Base-by-base conservation (phyloP, 352 stramenopile species). In the Phytophthora lateralis region DNA sequence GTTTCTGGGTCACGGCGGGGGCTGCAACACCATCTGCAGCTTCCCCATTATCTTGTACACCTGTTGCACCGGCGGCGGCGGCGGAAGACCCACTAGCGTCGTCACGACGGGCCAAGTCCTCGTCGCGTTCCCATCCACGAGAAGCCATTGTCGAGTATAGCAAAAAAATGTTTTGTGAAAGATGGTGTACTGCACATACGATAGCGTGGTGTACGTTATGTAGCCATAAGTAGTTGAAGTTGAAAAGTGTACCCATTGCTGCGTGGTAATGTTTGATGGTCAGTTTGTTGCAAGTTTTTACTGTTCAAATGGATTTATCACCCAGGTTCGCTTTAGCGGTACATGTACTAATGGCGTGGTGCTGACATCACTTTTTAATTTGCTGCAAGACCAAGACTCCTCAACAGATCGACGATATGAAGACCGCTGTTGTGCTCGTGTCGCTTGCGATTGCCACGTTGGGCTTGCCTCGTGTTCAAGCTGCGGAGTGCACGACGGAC, bases 101-200 rank as follows among this genome's bases (percentile, higher is more conserved):
- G 27, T 63, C 68, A 12, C 47, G 65, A 14, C 38, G 73, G 47
- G 65, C 61, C 45, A 73, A 54, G 24, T 85, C 71, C 24, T 73
- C 80, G 30, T 88, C 76, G 30, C 75, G 76, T 55, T 90, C 80
- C 80, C 80, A 90, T 42, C 78, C 71, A 35, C 69, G 69, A 38
- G 63, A 37, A 41, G 80, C 69, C 80, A 89, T 89, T 7, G n/a
- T 54, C 20, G 17, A 43, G 17, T 12, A 37, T 32, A 6, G 21
- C 34, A 10, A 12, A 6, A 49, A 12, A 2, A 35, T 21, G 29
- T 21, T 59, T 60, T 45, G 18, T 27, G 20, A 4, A 30, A 30
- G 53, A 21, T 47, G 5, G 20, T 45, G 48, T 60, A 27, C 29
- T 18, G n/a, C 7, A 46, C 48, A 14, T 45, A 55, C 4, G 18